Evolutionary conservation across 1,284 basidiomycete species (phyloP), one percentile per base, ranked within the genome.

Genomic region (Gymnopus androsaceus): DNA sequence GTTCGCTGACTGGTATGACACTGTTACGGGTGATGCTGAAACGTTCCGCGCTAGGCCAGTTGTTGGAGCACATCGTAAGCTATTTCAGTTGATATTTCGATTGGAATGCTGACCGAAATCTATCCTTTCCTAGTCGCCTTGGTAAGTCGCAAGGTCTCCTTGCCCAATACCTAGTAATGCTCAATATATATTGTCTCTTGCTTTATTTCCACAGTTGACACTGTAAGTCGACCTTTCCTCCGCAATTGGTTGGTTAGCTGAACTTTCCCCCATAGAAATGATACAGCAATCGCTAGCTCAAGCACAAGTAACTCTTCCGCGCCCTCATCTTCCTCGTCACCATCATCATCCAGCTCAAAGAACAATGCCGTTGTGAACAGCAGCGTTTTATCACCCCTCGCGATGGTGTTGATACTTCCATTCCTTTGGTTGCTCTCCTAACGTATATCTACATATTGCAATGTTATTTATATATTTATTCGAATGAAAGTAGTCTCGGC

Each of bases 1-100:
- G 2, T 72, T 86, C 34, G 77, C 80, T 0, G 84, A 87, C 62
- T 85, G 81, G 83, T 87, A 88, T 63, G 84, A 87, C 60, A 80
- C 83, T 0, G 70, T 69, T 7, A 72, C 79, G 60, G 83, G 82
- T 7, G 54, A 58, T 0, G 71, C 74, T 1, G 68, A 80, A 51
- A 76, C 76, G 2, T 85, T 85, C 75, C 73, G 75, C 34, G 82
- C 83, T n/a, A 74, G 84, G 17, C 83, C 83, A 12, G 83, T 85
- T 11, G 82, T 81, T 2, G 83, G 83, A 19, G 83, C 83, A 36
- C 83, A 86, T 68, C 71, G 50, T 57, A 23, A 38, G 56, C 34
- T 11, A 23, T 23, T 15, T 21, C 2, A 7, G 30, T 19, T 12
- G 4, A 5, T 11, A 42, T 5, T 28, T 28, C 38, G 6, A 8